phyloP scores from a whole-genome alignment of 441 rosid genomes.

The Populus tomentosa region DNA sequence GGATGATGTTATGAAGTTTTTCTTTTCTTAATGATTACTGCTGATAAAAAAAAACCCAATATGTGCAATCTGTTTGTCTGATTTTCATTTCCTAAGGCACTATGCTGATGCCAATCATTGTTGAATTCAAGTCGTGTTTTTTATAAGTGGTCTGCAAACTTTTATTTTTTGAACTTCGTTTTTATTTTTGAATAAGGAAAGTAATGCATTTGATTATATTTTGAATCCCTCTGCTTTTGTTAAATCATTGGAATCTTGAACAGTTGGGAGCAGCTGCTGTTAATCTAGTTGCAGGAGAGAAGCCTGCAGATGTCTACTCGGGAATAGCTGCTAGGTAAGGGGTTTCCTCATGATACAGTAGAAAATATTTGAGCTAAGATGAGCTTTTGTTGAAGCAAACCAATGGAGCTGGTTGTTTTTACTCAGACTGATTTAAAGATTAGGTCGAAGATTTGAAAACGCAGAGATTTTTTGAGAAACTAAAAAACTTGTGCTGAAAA shows the following conservation, averaged over 20 bases:
- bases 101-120: background rate
- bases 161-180: background rate
- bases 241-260: constrained; percentile 19
- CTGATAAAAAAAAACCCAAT: background rate
- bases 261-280: constrained; percentile 96
- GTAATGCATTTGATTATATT: background rate
- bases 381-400: background rate
- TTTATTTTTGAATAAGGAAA: background rate
- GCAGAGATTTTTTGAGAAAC: background rate
- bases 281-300: constrained; percentile 83
- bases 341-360: constrained; percentile 4
- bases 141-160: background rate
- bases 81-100: background rate
- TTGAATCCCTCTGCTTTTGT: background rate
- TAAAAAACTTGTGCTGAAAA: background rate
- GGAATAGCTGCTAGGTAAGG: constrained; percentile 87
- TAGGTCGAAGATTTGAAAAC: background rate
- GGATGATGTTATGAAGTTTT: background rate
- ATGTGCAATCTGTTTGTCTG: background rate
- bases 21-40: background rate
- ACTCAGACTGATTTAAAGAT: background rate
- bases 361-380: background rate
- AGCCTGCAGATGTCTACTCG: constrained; percentile 96
- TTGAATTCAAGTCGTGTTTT: background rate
- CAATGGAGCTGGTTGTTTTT: background rate